Evolutionary conservation across 164 flowering plant genomes (phyloP).

Genomic region (Saururus chinensis): DNA sequence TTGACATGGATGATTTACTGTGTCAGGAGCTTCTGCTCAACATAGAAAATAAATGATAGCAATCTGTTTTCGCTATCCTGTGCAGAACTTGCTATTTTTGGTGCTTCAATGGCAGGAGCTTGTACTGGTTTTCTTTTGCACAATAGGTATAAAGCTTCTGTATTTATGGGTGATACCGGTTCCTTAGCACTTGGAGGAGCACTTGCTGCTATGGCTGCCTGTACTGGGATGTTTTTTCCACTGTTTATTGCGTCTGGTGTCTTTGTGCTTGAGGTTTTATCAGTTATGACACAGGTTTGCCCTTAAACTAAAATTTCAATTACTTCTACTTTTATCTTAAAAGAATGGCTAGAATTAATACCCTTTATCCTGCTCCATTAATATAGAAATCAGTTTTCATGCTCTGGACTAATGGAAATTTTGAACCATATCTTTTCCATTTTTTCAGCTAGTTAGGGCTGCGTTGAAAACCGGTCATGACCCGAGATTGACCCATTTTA

Average conservation of each 20-base stretch:
- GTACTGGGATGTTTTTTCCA: conserved; percentile 94
- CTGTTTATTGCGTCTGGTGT: conserved; percentile 71
- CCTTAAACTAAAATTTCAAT: background rate
- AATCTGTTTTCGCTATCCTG: background rate
- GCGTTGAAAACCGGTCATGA: no score
- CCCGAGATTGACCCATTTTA: no score
- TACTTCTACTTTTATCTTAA: background rate
- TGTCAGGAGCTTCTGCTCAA: background rate
- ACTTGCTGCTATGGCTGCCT: conserved; percentile 92
- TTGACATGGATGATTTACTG: background rate
- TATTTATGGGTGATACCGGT: conserved; percentile 89
- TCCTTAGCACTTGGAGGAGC: conserved; percentile 87
- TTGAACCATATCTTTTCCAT: no score
- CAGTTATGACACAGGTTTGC: conserved; percentile 56
- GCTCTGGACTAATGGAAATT: background rate
- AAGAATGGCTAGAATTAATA: background rate
- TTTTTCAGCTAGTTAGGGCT: no score
- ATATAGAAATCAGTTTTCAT: background rate
- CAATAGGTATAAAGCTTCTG: conserved; percentile 81
- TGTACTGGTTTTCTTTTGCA: conserved; percentile 89
- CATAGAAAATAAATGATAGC: background rate
- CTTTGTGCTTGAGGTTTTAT: conserved; percentile 54
- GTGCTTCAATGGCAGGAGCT: conserved; percentile 95
- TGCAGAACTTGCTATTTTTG: conserved; percentile 76
- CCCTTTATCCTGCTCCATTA: background rate